Conservation (phyloP, 1,139 yeast species). For the Kurtzmaniella quercitrusa region DNA sequence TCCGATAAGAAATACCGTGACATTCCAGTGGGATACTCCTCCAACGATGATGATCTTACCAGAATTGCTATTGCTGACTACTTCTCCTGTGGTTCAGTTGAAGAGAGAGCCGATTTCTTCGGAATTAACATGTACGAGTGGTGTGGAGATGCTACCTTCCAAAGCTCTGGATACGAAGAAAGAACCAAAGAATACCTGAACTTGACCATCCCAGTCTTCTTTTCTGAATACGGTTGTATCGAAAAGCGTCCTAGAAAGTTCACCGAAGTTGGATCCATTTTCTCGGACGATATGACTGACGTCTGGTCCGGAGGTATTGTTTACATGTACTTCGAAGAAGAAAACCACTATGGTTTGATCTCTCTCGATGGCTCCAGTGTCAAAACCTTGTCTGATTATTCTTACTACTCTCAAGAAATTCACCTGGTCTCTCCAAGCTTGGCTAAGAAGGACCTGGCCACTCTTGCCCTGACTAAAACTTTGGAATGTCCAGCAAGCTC, state of each 20-base stretch:
- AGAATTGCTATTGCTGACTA: slow-evolving; percentile 78
- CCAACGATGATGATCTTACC: slow-evolving; percentile 74
- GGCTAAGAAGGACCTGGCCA: slow-evolving; percentile 25
- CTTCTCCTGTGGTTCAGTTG: slow-evolving; percentile 68
- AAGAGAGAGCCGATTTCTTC: slow-evolving; percentile 77
- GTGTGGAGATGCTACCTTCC: slow-evolving; percentile 75
- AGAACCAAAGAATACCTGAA: slow-evolving; percentile 58
- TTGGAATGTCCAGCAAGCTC: slow-evolving; percentile 33
- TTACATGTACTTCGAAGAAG: slow-evolving; percentile 84
- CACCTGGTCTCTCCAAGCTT: slow-evolving; percentile 36
- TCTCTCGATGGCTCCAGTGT: slow-evolving; percentile 37
- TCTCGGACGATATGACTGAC: slow-evolving; percentile 39
- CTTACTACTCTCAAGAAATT: slow-evolving; percentile 53
- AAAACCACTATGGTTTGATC: slow-evolving; percentile 76
- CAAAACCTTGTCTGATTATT: slow-evolving; percentile 42
- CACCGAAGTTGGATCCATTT: slow-evolving; percentile 58
- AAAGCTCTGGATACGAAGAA: slow-evolving; percentile 63
- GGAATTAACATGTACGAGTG: slow-evolving; percentile 91
- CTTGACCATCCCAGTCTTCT: slow-evolving; percentile 73
- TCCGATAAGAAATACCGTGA: slow-evolving; percentile 56
- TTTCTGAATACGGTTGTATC: slow-evolving; percentile 84
- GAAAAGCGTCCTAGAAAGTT: slow-evolving; percentile 58
- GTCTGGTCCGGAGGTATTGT: slow-evolving; percentile 93
- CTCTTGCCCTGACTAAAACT: slow-evolving; percentile 20
- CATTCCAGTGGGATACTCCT: slow-evolving; percentile 90